phyloP scores from a whole-genome alignment of 305 asterid species.

The Andrographis paniculata region DNA sequence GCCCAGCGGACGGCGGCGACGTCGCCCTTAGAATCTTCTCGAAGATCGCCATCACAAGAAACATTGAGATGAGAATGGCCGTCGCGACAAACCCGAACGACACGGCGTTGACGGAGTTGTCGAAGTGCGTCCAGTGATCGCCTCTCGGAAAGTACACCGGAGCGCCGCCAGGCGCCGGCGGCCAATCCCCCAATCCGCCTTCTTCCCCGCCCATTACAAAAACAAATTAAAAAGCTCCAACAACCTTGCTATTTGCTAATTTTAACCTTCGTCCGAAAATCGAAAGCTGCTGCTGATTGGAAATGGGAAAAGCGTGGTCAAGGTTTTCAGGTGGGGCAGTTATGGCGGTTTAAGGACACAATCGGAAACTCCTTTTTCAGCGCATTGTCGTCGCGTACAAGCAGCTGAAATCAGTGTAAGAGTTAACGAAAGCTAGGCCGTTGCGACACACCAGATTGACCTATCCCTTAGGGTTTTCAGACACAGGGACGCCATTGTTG shows the following conservation, averaged over 20 bases:
- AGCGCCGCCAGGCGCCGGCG: constrained; percentile 60
- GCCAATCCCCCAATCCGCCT: constrained; percentile 48
- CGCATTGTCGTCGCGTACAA: neutral
- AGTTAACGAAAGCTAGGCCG: too few relatives aligned
- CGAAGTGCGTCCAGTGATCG: constrained; percentile 83
- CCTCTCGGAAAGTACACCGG: constrained; percentile 52
- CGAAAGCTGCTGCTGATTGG: neutral
- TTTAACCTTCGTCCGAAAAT: too few relatives aligned
- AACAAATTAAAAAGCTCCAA: neutral
- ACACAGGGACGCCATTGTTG: neutral
- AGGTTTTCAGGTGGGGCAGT: neutral
- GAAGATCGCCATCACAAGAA: constrained; percentile 78
- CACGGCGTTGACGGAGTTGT: constrained; percentile 78
- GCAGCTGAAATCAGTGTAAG: neutral
- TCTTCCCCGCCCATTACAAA: constrained; percentile 45
- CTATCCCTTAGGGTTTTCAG: neutral
- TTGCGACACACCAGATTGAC: too few relatives aligned
- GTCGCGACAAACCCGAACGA: too few relatives aligned
- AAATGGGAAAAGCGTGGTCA: neutral
- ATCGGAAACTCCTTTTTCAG: neutral
- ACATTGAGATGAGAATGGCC: constrained; percentile 83
- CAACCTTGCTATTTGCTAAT: too few relatives aligned
- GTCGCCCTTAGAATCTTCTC: constrained; percentile 63
- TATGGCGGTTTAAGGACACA: neutral
- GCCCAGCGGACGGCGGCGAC: constrained; percentile 32